Evolutionary conservation across 2,329 filamentous ascomycete species (phyloP).

Genomic region (Fusarium chuoi): DNA sequence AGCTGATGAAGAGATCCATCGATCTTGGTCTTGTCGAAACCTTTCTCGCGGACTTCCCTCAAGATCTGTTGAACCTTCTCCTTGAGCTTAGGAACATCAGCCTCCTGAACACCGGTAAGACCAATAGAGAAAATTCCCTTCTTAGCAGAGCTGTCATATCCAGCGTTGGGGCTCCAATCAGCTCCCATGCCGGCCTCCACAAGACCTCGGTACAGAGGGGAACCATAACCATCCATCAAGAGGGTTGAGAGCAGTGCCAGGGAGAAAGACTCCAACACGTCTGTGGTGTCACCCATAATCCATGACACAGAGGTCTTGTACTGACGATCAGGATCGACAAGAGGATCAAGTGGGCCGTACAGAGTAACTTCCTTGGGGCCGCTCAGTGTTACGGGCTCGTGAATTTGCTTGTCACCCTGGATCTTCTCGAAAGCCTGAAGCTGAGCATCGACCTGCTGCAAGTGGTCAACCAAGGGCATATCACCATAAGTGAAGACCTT

Average conservation of each 20-base stretch:
- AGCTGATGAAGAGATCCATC: conserved; percentile 94
- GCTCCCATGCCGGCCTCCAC: conserved; percentile 91
- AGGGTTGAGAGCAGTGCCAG: conserved; percentile 84
- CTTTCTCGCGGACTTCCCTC: conserved; percentile 73
- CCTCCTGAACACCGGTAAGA: conserved; percentile 86
- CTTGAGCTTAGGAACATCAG: conserved; percentile 81
- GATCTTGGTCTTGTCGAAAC: conserved; percentile 90
- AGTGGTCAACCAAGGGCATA: conserved; percentile 84
- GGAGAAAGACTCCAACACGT: conserved; percentile 90
- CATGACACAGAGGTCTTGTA: conserved; percentile 95
- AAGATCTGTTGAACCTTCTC: conserved; percentile 78
- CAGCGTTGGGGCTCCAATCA: conserved; percentile 94
- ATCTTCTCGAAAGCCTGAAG: conserved; percentile 79
- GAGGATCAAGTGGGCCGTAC: conserved; percentile 83
- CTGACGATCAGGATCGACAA: conserved; percentile 87
- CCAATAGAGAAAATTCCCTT: conserved; percentile 90
- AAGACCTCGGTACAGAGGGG: conserved; percentile 87
- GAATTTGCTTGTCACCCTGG: conserved; percentile 76
- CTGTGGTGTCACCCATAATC: conserved; percentile 84
- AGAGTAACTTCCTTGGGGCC: conserved; percentile 78
- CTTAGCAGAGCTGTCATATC: conserved; percentile 83
- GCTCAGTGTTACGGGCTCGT: conserved; percentile 77
- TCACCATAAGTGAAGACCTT: conserved; percentile 97
- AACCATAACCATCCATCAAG: conserved; percentile 93
- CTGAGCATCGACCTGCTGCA: conserved; percentile 80